Percentiles rank a stretch among this genome's conserved stretches.
These are phyloP conservation scores for Coemansia aciculifera DNA, from an alignment of 192 early-diverging fungal genomes.

Conservation along the genomic window DNA sequence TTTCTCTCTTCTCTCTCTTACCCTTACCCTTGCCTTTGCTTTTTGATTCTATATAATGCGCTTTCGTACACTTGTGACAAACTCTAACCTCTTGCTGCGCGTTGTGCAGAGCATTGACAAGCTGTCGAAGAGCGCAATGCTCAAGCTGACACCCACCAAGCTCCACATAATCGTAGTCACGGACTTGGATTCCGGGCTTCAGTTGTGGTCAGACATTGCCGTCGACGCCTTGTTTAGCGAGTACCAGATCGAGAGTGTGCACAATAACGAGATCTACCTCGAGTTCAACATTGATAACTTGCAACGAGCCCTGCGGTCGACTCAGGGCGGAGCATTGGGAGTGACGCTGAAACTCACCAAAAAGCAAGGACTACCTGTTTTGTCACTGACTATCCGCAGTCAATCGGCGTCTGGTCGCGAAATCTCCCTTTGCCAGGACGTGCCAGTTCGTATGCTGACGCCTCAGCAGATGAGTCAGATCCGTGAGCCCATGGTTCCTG, in stretches of 20 bases:
- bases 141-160: conserved; percentile 64
- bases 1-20: neutral
- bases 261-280: conserved; percentile 71
- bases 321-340: conserved; percentile 51
- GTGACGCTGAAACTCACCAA: conserved; percentile 67
- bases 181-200: conserved; percentile 62
- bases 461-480: conserved; percentile 59
- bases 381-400: conserved; percentile 36
- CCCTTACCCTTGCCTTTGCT: neutral
- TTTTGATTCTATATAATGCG: conserved; percentile 22
- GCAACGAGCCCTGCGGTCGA: conserved; percentile 62
- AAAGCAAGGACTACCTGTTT: conserved; percentile 44
- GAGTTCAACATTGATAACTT: conserved; percentile 69
- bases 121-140: conserved; percentile 65
- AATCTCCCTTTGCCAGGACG: conserved; percentile 58
- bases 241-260: conserved; percentile 65
- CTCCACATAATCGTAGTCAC: conserved; percentile 67
- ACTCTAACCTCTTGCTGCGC: conserved; percentile 43
- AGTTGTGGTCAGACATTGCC: conserved; percentile 67
- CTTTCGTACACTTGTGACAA: conserved; percentile 31
- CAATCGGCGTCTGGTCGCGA: conserved; percentile 31
- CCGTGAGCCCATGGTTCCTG: conserved; percentile 60
- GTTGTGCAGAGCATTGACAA: conserved; percentile 65
- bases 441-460: conserved; percentile 61
- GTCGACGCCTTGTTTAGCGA: conserved; percentile 63